Evolutionary conservation across 108 stramenopile genomes (phyloP), one percentile per base, ranked within the genome.

Genomic region (Nitzschia sp.): DNA sequence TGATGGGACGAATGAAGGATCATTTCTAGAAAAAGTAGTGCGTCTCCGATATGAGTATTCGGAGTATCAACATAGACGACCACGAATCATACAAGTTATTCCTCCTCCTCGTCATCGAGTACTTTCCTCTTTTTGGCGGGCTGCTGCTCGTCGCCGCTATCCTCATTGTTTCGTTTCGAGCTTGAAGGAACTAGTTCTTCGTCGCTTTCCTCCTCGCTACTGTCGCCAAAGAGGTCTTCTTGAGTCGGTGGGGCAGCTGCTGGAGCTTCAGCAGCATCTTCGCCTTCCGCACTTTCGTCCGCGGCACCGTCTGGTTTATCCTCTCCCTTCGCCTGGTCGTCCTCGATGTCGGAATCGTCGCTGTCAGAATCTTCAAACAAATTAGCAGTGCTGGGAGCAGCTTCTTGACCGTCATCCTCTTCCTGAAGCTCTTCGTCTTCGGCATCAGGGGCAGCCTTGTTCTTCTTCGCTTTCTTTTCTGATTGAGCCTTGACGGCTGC

Each of bases 141-240:
- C 19, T 58, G 71, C 48, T 69, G 36, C 8, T 69, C 63, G 23
- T 68, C 69, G 21, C 71, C 55, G 23, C 34, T 47, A 1, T 67
- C 65, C 6, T 50, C 62, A 13, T 23, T 45, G 2, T 53, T 48
- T 38, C 80, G 62, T 61, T 69, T 79, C 26, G 78, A 65, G 16
- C 35, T 48, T 38, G 77, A 65, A 33, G 78, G 74, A 16, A 65
- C 30, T 0, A 78, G 50, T 41, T 84, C 83, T 27, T 84, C 83
- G 35, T 80, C 79, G 58, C 83, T 84, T 35, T 82, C 81, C 36
- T n/a, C n/a, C n/a, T 66, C 69, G 45, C 76, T 78, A 56, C 60
- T 66, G 65, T 85, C 89, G 11, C 89, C 89, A 77, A 91, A 91
- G 26, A 91, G 65, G 36, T 91, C 89, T 50, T 87, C 73, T 46